A percentile compares a stretch with the other conserved stretches of the same genome.
Evolutionary conservation across 2,329 filamentous ascomycete genomes (phyloP).

Genomic region (Magnaporthales sp.): DNA sequence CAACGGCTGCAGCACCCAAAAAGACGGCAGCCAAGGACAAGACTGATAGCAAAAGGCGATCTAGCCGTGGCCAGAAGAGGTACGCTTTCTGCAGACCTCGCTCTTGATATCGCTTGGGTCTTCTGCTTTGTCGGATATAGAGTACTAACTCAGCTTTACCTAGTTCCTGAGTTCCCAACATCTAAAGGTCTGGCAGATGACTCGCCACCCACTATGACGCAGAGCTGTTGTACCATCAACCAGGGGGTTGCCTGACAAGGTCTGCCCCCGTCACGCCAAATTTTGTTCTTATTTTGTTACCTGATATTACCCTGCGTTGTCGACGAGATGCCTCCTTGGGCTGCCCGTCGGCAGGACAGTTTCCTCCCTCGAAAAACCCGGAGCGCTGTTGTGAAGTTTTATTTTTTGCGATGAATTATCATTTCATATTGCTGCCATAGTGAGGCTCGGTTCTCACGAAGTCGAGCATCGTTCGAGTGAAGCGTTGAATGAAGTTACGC

Average conservation of each 20-base stretch:
- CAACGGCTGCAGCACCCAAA: neutral
- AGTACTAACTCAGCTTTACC: neutral
- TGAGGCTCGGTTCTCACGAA: neutral
- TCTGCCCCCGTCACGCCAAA: neutral
- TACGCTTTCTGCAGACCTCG: neutral
- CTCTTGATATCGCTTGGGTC: neutral
- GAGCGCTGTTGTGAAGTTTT: neutral
- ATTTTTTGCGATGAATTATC: neutral
- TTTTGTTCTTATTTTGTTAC: neutral
- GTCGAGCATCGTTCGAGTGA: neutral
- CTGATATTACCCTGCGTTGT: neutral
- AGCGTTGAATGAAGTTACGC: neutral
- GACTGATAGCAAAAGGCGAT: neutral
- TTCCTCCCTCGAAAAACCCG: neutral
- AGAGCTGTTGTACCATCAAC: neutral
- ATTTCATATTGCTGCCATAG: neutral
- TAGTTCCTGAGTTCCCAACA: neutral
- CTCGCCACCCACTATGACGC: neutral
- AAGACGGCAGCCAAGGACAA: neutral
- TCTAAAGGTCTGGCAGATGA: neutral
- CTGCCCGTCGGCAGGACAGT: neutral
- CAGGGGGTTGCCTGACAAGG: neutral
- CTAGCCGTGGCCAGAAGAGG: conserved; percentile 1
- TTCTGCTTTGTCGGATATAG: neutral
- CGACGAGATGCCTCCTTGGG: neutral